These are phyloP conservation scores for Saccharomycopsis synnaedendra DNA, from an alignment of 805 yeast species.

Conservation along the genomic window DNA sequence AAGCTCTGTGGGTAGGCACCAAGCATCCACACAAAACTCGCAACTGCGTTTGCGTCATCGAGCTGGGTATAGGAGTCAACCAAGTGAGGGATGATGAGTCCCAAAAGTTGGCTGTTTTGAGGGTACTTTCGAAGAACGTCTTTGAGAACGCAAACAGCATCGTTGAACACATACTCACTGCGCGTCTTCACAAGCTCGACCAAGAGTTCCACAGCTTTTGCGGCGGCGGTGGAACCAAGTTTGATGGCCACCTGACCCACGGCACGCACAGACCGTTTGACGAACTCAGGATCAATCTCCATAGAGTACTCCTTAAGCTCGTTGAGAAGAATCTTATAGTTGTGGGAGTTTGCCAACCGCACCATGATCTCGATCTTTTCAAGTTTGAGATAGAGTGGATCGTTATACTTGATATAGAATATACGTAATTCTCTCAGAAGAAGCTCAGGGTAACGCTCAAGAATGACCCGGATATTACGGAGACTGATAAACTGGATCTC, in stretches of 20 bases:
- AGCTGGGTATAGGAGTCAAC: slow-evolving; percentile 35
- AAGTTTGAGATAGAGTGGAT: slow-evolving; percentile 67
- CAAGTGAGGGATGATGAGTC: slow-evolving; percentile 45
- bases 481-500: slow-evolving; percentile 92
- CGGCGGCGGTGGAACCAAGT: slow-evolving; percentile 34
- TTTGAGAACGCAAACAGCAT: slow-evolving; percentile 49
- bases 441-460: slow-evolving; percentile 79
- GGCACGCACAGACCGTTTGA: slow-evolving; percentile 50
- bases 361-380: slow-evolving; percentile 70
- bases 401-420: slow-evolving; percentile 79
- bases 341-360: slow-evolving; percentile 43
- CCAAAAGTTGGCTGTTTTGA: slow-evolving; percentile 32
- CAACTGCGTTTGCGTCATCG: slow-evolving; percentile 38
- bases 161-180: slow-evolving; percentile 50
- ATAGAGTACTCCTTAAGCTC: slow-evolving; percentile 72
- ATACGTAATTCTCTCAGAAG: slow-evolving; percentile 74
- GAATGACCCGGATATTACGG: slow-evolving; percentile 78
- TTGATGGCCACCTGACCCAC: slow-evolving; percentile 66
- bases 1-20: slow-evolving; percentile 62
- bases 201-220: slow-evolving; percentile 49
- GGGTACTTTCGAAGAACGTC: slow-evolving; percentile 60
- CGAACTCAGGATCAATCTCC: slow-evolving; percentile 79
- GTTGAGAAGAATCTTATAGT: slow-evolving; percentile 46
- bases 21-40: slow-evolving; percentile 52
- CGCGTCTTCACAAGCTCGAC: slow-evolving; percentile 49